Conservation (phyloP, 345 rosid species). For the Boechera divaricarpa region DNA sequence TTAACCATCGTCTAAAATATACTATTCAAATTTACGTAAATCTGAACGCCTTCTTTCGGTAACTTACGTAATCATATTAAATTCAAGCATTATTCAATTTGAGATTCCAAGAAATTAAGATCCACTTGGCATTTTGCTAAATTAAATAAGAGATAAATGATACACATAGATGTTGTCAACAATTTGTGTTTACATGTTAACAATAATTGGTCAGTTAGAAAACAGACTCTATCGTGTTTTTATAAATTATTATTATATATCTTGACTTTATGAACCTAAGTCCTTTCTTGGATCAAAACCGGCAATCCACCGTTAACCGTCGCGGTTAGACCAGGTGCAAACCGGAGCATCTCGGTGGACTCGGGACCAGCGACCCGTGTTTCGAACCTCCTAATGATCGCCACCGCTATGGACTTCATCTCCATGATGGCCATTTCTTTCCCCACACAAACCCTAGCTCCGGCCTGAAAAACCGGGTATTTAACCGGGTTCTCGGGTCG, state of each 20-base stretch:
- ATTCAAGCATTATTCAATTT: constrained; percentile 5
- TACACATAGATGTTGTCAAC: constrained; percentile 39
- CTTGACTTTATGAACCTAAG: constrained; percentile 9
- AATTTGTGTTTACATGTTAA: constrained; percentile 38
- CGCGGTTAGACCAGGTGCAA: constrained; percentile 80
- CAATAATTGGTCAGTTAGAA: constrained; percentile 34
- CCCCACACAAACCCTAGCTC: constrained; percentile 73
- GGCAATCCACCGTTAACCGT: constrained; percentile 81
- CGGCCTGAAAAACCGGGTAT: constrained; percentile 82
- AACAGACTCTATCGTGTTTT: constrained; percentile 31
- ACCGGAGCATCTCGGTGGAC: constrained; percentile 43
- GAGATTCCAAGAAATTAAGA: constrained; percentile 9
- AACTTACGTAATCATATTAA: constrained; percentile 20
- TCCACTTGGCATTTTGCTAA: constrained; percentile 27
- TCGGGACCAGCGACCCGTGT: constrained; percentile 31
- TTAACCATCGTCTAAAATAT: background rate
- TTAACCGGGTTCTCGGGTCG: constrained; percentile 57
- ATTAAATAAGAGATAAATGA: constrained; percentile 1
- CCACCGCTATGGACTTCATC: constrained; percentile 62
- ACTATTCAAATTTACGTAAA: background rate
- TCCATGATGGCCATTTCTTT: constrained; percentile 79
- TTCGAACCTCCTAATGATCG: constrained; percentile 53
- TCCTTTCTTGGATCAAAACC: constrained; percentile 52
- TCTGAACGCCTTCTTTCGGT: background rate
- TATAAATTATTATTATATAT: background rate